Base-by-base conservation (phyloP, 805 yeast genomes). In the Starmerella apis region DNA sequence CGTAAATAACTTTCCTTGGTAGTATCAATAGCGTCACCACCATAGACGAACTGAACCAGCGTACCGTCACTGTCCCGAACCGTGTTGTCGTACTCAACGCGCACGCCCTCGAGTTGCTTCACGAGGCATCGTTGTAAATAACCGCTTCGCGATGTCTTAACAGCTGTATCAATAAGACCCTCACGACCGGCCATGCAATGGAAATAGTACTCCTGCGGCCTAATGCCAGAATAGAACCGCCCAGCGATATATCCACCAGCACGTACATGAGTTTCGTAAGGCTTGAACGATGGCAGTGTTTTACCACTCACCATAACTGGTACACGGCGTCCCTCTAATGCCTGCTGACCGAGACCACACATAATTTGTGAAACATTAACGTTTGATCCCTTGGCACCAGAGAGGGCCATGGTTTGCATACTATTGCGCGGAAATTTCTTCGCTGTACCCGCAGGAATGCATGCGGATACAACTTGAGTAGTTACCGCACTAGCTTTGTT, bases 161-260 rank as follows among this genome's bases (percentile, higher is more conserved):
- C 99, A 46, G 99, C 98, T 53, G 99, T 92, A 76, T 92, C 99
- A 71, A 92, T 92, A 64, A 92, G 78, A 72, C 99, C 99, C 75
- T 92, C 99, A 74, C 99, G 83, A 71, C 99, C 99, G 49, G 99
- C 98, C 98, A 92, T 92, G 75, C 97, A 92, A 72, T 92, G 99
- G 92, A 94, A 92, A 66, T 88, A 92, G 70, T 94, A 92, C 68
- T 92, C 99, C 70, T 92, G 99, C 4, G 98, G 98, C 67, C 86
- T 80, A 59, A 92, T 84, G 68, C 98, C 98, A 36, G 96, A 86
- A 67, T 86, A 94, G 80, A 92, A 92, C 61, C 99, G 83, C 55
- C 94, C 90, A 67, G 90, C 85, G 65, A 92, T 86, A 66, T 86
- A 92, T 49, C 99, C 99, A 74, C 99, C 99, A 23, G 99, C 96